Base-by-base conservation (phyloP, 345 rosid species). In the Conringia planisiliqua region DNA sequence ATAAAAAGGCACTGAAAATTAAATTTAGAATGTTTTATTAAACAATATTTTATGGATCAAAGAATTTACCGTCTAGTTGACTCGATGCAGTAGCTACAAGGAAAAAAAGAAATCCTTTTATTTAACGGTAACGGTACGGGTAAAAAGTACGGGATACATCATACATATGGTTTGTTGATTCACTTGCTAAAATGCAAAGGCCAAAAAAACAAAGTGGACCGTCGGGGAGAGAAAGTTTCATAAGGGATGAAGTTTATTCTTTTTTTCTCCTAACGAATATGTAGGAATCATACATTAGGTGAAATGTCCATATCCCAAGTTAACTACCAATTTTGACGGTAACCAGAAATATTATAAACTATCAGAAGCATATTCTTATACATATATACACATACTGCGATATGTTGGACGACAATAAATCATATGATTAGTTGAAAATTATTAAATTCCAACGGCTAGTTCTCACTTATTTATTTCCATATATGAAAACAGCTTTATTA, bases 361-460 rank as follows among this genome's bases (percentile, higher is more conserved):
- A 51, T 51, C 30, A 30, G 22, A 60, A 60, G 16, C 69, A 40
- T 40, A 60, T 60, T 18, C 38, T 32, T 54, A 42, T 39, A 24
- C 32, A 54, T 36, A 67, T 50, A 48, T 11, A 46, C 16, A 55
- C 2, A 38, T 10, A 61, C 3, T 9, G 20, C 35, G 51, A 70
- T 32, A 10, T 35, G 51, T 36, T 68, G 58, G 69, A 33, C 52
- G 48, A 35, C 72, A 36, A 24, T 35, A 43, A 11, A 62, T 76
- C 70, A 44, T 62, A 52, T 76, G 60, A 69, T 76, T 76, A 51
- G 22, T 24, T 75, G 20, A 54, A 54, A 33, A 62, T 43, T 40
- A 76, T 62, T 56, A 52, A 52, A 18, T 33, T 26, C 59, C 27
- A 75, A 75, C 79, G 79, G 79, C 70, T 62, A 75, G 38, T 51